Evolutionary conservation across 148 eudicot species (phyloP).

Genomic region (Chenopodium formosanum): DNA sequence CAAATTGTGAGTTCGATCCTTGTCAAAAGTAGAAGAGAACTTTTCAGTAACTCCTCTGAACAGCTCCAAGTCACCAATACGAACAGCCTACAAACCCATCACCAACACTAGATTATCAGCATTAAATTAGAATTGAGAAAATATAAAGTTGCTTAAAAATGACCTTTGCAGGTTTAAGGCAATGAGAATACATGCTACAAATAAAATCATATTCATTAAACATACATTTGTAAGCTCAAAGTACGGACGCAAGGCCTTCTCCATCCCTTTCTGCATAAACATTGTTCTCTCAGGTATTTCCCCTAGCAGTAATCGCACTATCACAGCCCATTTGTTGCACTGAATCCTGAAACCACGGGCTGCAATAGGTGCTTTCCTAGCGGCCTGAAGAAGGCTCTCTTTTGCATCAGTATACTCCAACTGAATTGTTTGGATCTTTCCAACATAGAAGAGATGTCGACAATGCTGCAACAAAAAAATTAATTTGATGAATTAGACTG

Average conservation of each 20-base stretch:
- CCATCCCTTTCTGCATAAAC: constrained; percentile 99
- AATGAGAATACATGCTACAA: neutral
- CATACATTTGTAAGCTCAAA: constrained; percentile 98
- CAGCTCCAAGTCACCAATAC: constrained; percentile 89
- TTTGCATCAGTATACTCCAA: constrained; percentile 97
- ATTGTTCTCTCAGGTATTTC: constrained; percentile 97
- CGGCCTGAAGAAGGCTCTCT: constrained; percentile 94
- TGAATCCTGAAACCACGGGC: constrained; percentile 95
- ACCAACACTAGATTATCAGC: constrained; percentile 3
- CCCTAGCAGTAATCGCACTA: constrained; percentile 82
- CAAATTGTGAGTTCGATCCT: constrained; percentile 77
- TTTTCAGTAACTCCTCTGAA: constrained; percentile 72
- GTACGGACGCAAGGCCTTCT: constrained; percentile 85
- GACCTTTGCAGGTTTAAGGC: neutral
- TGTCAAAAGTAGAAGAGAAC: constrained; percentile 63
- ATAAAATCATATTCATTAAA: neutral
- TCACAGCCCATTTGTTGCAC: constrained; percentile 97
- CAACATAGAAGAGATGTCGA: constrained; percentile 88
- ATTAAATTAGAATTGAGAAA: neutral
- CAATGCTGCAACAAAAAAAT: constrained; percentile 57
- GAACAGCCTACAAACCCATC: constrained; percentile 62
- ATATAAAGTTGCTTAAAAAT: neutral
- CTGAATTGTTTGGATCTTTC: constrained; percentile 95
- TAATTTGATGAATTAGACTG: constrained; percentile 5
- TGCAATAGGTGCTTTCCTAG: constrained; percentile 87